Percentiles rank a stretch among this genome's conserved stretches.
These are phyloP conservation scores for Glarea lozoyensis DNA, from an alignment of 495 filamentous ascomycete species.

Conservation along the genomic window DNA sequence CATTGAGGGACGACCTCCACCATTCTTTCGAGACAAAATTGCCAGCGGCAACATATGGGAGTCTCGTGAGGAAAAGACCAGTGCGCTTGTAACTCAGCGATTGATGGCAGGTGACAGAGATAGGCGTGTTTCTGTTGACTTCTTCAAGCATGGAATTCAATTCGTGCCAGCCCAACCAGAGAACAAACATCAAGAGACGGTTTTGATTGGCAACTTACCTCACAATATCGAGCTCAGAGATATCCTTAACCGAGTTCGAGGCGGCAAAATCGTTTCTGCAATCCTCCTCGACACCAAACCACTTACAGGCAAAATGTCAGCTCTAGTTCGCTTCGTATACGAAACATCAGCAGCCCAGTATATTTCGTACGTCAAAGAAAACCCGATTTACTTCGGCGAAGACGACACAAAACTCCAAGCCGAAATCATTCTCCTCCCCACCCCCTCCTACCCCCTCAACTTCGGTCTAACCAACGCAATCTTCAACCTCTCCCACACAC, in stretches of 20 bases:
- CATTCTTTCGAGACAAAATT: background rate
- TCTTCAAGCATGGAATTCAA: slow-evolving; percentile 16
- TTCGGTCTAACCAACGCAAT: background rate
- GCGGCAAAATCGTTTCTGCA: slow-evolving; percentile 8
- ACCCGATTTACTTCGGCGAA: slow-evolving; percentile 7
- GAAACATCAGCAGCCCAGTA: slow-evolving; percentile 8
- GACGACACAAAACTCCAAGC: background rate
- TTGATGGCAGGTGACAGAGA: background rate
- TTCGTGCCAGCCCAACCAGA: slow-evolving; percentile 6
- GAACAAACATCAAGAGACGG: slow-evolving; percentile 5
- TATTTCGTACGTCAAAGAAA: background rate
- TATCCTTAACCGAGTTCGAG: slow-evolving; percentile 12
- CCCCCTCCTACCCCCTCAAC: slow-evolving; percentile 12
- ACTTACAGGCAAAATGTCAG: slow-evolving; percentile 1
- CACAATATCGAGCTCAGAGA: slow-evolving; percentile 4
- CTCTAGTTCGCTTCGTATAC: slow-evolving; percentile 8
- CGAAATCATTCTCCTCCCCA: slow-evolving; percentile 6
- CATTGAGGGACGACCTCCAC: background rate
- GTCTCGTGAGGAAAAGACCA: background rate
- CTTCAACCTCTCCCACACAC: slow-evolving; percentile 1
- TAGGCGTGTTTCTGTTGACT: slow-evolving; percentile 4
- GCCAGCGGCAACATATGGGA: background rate
- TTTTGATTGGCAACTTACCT: slow-evolving; percentile 14
- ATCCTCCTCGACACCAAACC: slow-evolving; percentile 6
- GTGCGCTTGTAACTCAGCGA: background rate